Conservation (phyloP, 495 filamentous ascomycete species). For the Coniosporium apollinis region DNA sequence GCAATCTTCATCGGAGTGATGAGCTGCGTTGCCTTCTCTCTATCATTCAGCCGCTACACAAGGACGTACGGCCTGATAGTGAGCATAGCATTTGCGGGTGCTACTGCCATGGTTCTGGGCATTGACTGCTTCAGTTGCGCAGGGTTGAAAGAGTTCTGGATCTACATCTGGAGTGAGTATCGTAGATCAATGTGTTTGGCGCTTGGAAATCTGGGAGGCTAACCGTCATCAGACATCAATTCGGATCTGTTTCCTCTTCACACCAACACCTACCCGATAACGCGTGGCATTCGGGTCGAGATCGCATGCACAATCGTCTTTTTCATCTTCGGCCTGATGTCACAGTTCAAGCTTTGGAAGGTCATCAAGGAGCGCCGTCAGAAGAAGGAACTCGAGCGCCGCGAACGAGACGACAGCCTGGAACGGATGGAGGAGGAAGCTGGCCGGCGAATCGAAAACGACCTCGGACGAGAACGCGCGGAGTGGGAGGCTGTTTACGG, state of each 20-base stretch:
- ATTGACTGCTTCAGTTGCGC: conserved; percentile 85
- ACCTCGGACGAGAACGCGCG: conserved; percentile 45
- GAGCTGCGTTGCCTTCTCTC: conserved; percentile 43
- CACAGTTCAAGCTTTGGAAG: conserved; percentile 76
- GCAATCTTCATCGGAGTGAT: conserved; percentile 62
- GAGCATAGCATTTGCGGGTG: conserved; percentile 63
- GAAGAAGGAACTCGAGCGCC: conserved; percentile 37
- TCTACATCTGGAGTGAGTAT: conserved; percentile 70
- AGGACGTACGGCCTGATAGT: conserved; percentile 59
- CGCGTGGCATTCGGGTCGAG: conserved; percentile 73
- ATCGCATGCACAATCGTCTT: conserved; percentile 62
- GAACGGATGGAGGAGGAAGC: conserved; percentile 56
- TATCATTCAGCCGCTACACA: conserved; percentile 69
- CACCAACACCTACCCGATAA: conserved; percentile 67
- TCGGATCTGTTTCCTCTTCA: conserved; percentile 58
- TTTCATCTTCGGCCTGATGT: conserved; percentile 57
- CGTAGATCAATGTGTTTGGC: conserved; percentile 3
- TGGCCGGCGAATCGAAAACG: conserved; percentile 50
- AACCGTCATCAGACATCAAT: conserved; percentile 57
- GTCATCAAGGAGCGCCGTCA: conserved; percentile 59
- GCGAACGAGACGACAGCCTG: conserved; percentile 38
- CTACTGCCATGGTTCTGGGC: conserved; percentile 60
- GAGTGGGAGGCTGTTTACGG: conserved; percentile 75
- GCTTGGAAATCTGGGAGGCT: too few relatives aligned
- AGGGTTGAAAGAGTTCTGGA: conserved; percentile 89